A percentile compares a stretch with the other conserved stretches of the same genome.
Evolutionary conservation across 2,329 filamentous ascomycete species (phyloP).

Genomic region (Myrmaecium sp.): DNA sequence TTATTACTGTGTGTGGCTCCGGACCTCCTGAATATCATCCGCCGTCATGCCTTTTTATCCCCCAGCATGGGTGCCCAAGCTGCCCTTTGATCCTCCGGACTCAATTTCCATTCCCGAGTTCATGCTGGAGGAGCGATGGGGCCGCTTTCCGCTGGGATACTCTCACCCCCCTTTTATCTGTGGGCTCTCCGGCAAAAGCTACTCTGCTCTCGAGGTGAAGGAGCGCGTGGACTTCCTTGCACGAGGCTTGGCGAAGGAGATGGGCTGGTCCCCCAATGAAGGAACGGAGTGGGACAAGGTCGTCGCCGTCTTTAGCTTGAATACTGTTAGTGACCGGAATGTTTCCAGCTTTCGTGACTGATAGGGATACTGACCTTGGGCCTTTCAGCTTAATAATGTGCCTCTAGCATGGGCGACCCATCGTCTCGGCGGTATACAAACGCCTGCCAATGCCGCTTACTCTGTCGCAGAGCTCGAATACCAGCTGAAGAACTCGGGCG

Average conservation of each 20-base stretch:
- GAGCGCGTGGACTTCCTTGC: slow-evolving; percentile 51
- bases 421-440: slow-evolving; percentile 54
- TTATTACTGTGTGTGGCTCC: no score
- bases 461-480: slow-evolving; percentile 52
- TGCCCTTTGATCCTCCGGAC: slow-evolving; percentile 53
- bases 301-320: slow-evolving; percentile 58
- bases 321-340: slow-evolving; percentile 44
- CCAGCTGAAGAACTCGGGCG: slow-evolving; percentile 51
- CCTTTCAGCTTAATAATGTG: slow-evolving; percentile 51
- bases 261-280: slow-evolving; percentile 52
- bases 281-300: slow-evolving; percentile 73
- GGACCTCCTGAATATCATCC: no score
- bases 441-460: slow-evolving; percentile 61
- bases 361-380: slow-evolving; percentile 9
- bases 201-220: slow-evolving; percentile 44
- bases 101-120: slow-evolving; percentile 60
- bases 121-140: slow-evolving; percentile 55
- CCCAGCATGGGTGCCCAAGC: slow-evolving; percentile 42
- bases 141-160: slow-evolving; percentile 43
- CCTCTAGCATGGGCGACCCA: slow-evolving; percentile 59
- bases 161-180: slow-evolving; percentile 61
- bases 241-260: slow-evolving; percentile 49
- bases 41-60: slow-evolving; percentile 36
- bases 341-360: neutral
- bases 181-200: slow-evolving; percentile 53